Percentiles rank a stretch among this genome's conserved stretches.
Evolutionary conservation across 2,329 filamentous ascomycete genomes (phyloP).

Genomic region (Trichothecium sympodiale): DNA sequence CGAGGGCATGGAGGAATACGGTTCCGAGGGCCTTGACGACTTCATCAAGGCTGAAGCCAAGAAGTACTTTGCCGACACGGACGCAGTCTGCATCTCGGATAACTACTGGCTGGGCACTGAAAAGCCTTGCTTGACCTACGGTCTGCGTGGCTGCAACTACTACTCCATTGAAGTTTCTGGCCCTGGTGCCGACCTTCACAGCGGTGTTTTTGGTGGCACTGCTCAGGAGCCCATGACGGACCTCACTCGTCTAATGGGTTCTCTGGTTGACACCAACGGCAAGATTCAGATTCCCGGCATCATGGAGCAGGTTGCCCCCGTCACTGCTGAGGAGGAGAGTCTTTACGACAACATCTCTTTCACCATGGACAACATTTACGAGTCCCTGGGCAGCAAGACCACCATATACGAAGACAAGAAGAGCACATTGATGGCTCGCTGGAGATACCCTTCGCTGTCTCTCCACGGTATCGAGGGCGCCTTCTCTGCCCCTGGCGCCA

Average conservation of each 20-base stretch:
- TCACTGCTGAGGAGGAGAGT: slow-evolving; percentile 74
- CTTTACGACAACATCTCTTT: slow-evolving; percentile 89
- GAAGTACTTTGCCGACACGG: slow-evolving; percentile 88
- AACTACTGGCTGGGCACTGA: slow-evolving; percentile 99
- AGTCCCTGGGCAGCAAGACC: slow-evolving; percentile 82
- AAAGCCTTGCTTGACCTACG: slow-evolving; percentile 96
- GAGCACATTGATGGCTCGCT: slow-evolving; percentile 85
- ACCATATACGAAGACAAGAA: slow-evolving; percentile 85
- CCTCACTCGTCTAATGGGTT: slow-evolving; percentile 68
- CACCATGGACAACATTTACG: slow-evolving; percentile 90
- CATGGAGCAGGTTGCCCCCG: slow-evolving; percentile 80
- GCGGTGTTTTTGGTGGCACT: slow-evolving; percentile 91
- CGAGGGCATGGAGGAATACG: slow-evolving; percentile 99
- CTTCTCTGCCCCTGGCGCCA: slow-evolving; percentile 85
- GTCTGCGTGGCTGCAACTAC: slow-evolving; percentile 95
- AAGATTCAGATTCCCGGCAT: slow-evolving; percentile 93
- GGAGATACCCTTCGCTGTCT: slow-evolving; percentile 89
- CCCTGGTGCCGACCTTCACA: slow-evolving; percentile 88
- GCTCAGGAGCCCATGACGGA: slow-evolving; percentile 99
- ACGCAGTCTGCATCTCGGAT: slow-evolving; percentile 96
- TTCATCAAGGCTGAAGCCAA: slow-evolving; percentile 86
- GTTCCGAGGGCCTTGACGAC: slow-evolving; percentile 90
- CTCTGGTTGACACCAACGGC: slow-evolving; percentile 78
- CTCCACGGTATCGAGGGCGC: slow-evolving; percentile 92
- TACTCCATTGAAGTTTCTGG: slow-evolving; percentile 87